Base-by-base conservation (phyloP, 1,139 yeast species). In the Geotrichum citri-aurantii region DNA sequence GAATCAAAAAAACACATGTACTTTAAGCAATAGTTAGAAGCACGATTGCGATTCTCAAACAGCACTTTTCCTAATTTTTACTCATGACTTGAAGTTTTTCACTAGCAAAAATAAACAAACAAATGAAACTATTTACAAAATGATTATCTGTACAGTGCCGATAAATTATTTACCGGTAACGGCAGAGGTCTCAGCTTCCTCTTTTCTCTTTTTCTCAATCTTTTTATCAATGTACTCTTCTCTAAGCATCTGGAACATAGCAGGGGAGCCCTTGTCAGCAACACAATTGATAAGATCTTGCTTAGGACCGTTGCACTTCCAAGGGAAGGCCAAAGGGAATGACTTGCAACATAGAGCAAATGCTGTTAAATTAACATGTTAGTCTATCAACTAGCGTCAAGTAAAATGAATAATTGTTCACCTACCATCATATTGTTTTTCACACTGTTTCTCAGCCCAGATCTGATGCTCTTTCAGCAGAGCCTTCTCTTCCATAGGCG, bases 401-500 rank as follows among this genome's bases (percentile, higher is more conserved):
- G 14, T 17, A 24, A 50, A 23, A 23, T 14, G 14, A 37, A 24
- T 7, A 17, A 26, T 17, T 3, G 10, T 19, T 5, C 24, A 50
- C 55, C 31, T 52, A 56, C 59, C 48, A 48, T 56, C 59, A 31
- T 52, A 90, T 60, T 79, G 75, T 44, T 80, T 85, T 66, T 86
- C 91, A 71, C 97, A 91, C 63, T 76, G 75, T 54, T 80, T 78
- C 75, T 90, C 88, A 0, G 96, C 83, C 70, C 80, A 81, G 62
- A 79, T 83, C 72, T 90, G 87, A 84, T 95, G 85, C 66, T 90
- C 81, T 65, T 83, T 85, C 65, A 90, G 83, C 42, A 90, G 84
- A 65, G 85, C 82, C 73, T 86, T 86, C 69, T 91, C 97, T 69
- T 91, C 97, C 65, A 81, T 81, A 2, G 97, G 96, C 0, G 95